phyloP scores from a whole-genome alignment of 768 basidiomycete genomes.

The Tulasnella sp. region DNA sequence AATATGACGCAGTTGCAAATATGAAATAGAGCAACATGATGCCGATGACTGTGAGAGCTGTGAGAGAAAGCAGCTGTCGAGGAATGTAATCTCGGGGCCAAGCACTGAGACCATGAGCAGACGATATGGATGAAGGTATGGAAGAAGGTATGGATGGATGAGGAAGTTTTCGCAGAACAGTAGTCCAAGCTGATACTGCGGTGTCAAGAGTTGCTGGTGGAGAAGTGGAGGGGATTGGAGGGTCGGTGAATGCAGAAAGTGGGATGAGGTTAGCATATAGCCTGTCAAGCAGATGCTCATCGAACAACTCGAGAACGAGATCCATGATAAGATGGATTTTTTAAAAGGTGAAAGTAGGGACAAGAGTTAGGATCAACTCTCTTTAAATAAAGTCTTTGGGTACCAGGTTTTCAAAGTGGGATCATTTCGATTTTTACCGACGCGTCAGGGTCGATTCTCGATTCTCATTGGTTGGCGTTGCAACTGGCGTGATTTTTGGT shows the following conservation, averaged over 20 bases:
- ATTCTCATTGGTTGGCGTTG: too few relatives aligned
- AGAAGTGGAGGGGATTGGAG: constrained; percentile 31
- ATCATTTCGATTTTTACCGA: too few relatives aligned
- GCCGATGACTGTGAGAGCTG: constrained; percentile 59
- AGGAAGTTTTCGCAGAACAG: constrained; percentile 8
- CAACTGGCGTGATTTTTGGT: too few relatives aligned
- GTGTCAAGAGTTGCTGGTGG: constrained; percentile 23
- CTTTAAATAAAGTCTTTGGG: not conserved
- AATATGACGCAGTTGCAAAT: constrained; percentile 75
- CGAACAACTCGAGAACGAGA: constrained; percentile 55
- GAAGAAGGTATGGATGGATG: constrained; percentile 25
- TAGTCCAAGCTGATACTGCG: constrained; percentile 13
- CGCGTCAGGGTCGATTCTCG: too few relatives aligned
- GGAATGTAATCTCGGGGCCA: constrained; percentile 78
- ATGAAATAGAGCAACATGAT: constrained; percentile 79
- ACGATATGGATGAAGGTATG: not conserved
- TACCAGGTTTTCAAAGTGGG: too few relatives aligned
- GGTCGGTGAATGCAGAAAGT: constrained; percentile 24
- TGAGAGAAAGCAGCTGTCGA: constrained; percentile 63
- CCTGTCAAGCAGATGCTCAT: constrained; percentile 63
- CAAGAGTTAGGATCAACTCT: not conserved
- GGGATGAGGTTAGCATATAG: constrained; percentile 64
- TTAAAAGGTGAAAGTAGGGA: not conserved
- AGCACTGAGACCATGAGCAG: constrained; percentile 25
- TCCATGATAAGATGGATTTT: constrained; percentile 49